Percentiles rank a stretch among this genome's conserved stretches.
Conservation (phyloP, 257 asterid genomes). For the Nicotiana paniculata region DNA sequence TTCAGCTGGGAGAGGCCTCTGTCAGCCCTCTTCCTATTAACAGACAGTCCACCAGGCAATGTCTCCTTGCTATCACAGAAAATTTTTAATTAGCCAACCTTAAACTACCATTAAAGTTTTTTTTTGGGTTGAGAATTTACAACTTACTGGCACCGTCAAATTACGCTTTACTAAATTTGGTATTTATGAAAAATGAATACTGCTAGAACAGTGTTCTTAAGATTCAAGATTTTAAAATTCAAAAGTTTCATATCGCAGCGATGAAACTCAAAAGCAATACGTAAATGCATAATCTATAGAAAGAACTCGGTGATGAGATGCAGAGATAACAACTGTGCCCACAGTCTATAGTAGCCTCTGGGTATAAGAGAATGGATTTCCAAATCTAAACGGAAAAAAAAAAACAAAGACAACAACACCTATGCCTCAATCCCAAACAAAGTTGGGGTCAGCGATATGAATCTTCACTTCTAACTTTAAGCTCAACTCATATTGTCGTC, state of each 20-base stretch:
- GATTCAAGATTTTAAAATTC: background rate
- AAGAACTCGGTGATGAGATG: background rate
- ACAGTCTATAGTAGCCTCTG: background rate
- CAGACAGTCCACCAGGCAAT: conserved; percentile 71
- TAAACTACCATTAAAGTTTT: background rate
- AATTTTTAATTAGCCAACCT: conserved; percentile 15
- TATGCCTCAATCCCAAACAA: no score
- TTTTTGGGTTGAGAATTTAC: background rate
- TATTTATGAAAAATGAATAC: background rate
- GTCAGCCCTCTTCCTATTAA: conserved; percentile 77
- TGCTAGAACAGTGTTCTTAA: background rate
- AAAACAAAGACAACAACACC: no score
- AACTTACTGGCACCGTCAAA: background rate
- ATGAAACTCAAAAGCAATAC: background rate
- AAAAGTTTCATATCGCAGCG: background rate
- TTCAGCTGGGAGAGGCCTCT: conserved; percentile 61
- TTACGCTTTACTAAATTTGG: background rate
- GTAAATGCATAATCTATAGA: background rate
- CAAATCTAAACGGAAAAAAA: background rate
- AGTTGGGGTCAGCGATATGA: no score
- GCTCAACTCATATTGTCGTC: no score
- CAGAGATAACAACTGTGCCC: background rate
- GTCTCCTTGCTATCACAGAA: conserved; percentile 75
- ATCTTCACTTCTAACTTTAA: no score
- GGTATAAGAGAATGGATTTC: background rate